These are phyloP conservation scores for Neophaeococcomyces aloes DNA, from an alignment of 2,329 filamentous ascomycete genomes.

Conservation along the genomic window DNA sequence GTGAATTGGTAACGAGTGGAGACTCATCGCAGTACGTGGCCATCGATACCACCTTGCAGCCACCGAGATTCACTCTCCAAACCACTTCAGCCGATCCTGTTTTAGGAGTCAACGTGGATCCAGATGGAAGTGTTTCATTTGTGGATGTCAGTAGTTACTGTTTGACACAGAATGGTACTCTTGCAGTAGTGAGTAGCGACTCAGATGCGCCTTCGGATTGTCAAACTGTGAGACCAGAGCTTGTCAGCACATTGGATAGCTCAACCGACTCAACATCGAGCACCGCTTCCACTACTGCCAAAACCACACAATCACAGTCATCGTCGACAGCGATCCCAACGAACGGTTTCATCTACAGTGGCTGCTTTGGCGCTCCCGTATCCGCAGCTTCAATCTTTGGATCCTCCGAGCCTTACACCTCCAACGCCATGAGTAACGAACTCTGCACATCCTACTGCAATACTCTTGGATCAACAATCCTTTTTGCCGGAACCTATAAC, in stretches of 20 bases:
- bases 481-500: slow-evolving; percentile 9
- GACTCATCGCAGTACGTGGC: background rate
- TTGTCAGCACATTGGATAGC: background rate
- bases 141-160: background rate
- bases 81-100: background rate
- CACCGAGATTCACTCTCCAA: background rate
- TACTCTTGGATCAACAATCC: slow-evolving; percentile 3
- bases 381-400: slow-evolving; percentile 10
- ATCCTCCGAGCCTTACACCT: slow-evolving; percentile 10
- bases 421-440: slow-evolving; percentile 13
- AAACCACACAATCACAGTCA: background rate
- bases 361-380: slow-evolving; percentile 14
- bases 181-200: background rate
- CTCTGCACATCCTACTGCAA: slow-evolving; percentile 12
- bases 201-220: background rate
- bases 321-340: slow-evolving; percentile 6
- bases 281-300: background rate
- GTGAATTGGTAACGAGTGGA: slow-evolving; percentile 8
- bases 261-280: background rate
- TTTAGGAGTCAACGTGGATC: background rate
- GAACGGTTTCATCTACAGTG: slow-evolving; percentile 13
- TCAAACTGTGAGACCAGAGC: background rate
- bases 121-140: background rate
- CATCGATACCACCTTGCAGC: background rate
- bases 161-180: background rate